Evolutionary conservation across 495 filamentous ascomycete genomes (phyloP).

Genomic region (Thermothielavioides terrestris): DNA sequence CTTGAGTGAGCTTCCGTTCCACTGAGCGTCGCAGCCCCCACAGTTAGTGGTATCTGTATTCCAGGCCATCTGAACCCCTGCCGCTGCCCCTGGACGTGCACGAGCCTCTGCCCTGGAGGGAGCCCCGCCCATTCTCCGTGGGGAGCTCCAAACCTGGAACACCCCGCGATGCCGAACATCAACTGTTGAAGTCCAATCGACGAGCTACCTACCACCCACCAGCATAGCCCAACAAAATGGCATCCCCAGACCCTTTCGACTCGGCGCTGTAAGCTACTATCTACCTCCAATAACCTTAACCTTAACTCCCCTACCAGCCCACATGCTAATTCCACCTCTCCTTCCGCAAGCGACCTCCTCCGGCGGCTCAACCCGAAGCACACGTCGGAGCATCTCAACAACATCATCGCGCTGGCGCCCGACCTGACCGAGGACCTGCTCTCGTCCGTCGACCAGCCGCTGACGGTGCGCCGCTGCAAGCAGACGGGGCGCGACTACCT

Average conservation of each 20-base stretch:
- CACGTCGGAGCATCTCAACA: slow-evolving; percentile 73
- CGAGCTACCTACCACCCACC: background rate
- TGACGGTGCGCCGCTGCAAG: slow-evolving; percentile 73
- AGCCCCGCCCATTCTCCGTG: slow-evolving; percentile 2
- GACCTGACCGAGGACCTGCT: slow-evolving; percentile 96
- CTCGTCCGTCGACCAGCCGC: slow-evolving; percentile 91
- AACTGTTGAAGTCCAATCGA: background rate
- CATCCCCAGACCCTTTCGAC: slow-evolving; percentile 55
- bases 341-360: slow-evolving; percentile 76
- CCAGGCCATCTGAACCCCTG: background rate
- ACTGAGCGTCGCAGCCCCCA: background rate
- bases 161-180: slow-evolving; percentile 8
- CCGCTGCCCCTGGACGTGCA: slow-evolving; percentile 2
- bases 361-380: slow-evolving; percentile 92
- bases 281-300: background rate
- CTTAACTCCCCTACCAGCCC: background rate
- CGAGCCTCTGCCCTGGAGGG: too few species aligned
- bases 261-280: slow-evolving; percentile 61
- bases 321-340: background rate
- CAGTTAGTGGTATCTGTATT: too few species aligned
- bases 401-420: slow-evolving; percentile 77
- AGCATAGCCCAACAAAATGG: slow-evolving; percentile 27
- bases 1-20: too few species aligned
- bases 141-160: slow-evolving; percentile 6
- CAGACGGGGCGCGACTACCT: slow-evolving; percentile 92